phyloP scores from a whole-genome alignment of 441 rosid species.

The Brassica hybrid region DNA sequence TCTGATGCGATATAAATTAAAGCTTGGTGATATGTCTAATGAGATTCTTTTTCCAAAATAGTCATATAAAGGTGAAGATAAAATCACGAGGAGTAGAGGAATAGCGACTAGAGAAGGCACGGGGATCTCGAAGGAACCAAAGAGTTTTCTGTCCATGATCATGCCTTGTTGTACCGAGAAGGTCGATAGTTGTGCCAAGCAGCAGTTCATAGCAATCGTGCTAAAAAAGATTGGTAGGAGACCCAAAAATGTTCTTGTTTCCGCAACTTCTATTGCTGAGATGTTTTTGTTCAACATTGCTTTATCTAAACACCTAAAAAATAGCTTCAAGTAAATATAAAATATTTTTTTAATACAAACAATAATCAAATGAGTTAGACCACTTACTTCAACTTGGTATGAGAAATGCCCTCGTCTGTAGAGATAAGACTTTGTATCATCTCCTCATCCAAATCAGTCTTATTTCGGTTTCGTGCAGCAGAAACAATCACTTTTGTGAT shows the following conservation, averaged over 20 bases:
- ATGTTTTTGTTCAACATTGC: slow-evolving; percentile 46
- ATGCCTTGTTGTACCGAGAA: slow-evolving; percentile 61
- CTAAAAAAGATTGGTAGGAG: slow-evolving; percentile 56
- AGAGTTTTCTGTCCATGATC: slow-evolving; percentile 49
- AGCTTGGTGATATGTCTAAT: neutral
- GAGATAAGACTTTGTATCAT: neutral
- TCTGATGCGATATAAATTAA: slow-evolving; percentile 31
- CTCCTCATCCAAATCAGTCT: neutral
- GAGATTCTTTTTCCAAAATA: neutral
- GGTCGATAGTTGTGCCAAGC: slow-evolving; percentile 60
- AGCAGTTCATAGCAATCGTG: slow-evolving; percentile 62
- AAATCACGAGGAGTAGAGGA: slow-evolving; percentile 48
- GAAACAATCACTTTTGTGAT: slow-evolving; percentile 3
- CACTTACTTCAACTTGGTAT: slow-evolving; percentile 1
- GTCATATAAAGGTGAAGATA: slow-evolving; percentile 49
- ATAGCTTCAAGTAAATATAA: neutral
- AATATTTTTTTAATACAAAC: neutral
- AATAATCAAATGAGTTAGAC: neutral
- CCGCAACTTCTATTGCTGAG: slow-evolving; percentile 44
- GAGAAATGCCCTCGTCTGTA: neutral
- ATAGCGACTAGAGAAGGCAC: slow-evolving; percentile 54
- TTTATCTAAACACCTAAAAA: slow-evolving; percentile 41
- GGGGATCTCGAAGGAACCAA: slow-evolving; percentile 42
- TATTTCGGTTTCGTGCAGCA: neutral
- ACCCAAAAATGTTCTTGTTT: slow-evolving; percentile 53